Conservation (phyloP, 1,284 basidiomycete genomes). For the Lentinula novae-zelandiae region DNA sequence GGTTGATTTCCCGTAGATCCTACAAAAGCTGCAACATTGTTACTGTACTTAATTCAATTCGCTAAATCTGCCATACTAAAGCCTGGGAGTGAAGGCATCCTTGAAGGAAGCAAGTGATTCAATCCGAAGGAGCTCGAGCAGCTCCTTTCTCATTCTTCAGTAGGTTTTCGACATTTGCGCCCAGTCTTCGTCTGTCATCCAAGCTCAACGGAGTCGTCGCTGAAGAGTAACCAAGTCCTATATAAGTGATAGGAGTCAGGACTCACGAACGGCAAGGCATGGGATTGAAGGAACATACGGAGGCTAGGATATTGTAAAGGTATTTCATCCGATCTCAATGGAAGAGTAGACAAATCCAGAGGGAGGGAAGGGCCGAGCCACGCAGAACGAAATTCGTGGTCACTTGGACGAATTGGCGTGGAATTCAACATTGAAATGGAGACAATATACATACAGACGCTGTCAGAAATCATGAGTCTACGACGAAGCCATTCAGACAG, state of each 20-base stretch:
- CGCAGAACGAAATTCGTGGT: slow-evolving; percentile 62
- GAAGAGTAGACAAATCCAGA: slow-evolving; percentile 56
- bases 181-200: slow-evolving; percentile 45
- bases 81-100: background rate
- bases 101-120: background rate
- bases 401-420: slow-evolving; percentile 28
- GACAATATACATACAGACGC: background rate
- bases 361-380: slow-evolving; percentile 72
- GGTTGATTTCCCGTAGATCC: too few species aligned
- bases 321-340: slow-evolving; percentile 44
- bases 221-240: slow-evolving; percentile 55
- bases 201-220: slow-evolving; percentile 34
- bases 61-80: background rate
- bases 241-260: background rate
- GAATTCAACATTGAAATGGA: background rate
- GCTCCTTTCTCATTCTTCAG: slow-evolving; percentile 50
- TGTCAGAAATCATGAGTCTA: background rate
- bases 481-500: background rate
- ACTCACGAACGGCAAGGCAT: background rate
- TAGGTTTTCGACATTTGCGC: slow-evolving; percentile 45
- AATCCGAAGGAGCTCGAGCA: slow-evolving; percentile 41
- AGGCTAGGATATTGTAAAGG: slow-evolving; percentile 69
- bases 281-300: slow-evolving; percentile 36
- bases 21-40: too few species aligned
- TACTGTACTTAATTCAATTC: background rate